Percentiles rank a stretch among this genome's conserved stretches.
Evolutionary conservation across 2,329 filamentous ascomycete species (phyloP).

Genomic region (Aspergillus sp.): DNA sequence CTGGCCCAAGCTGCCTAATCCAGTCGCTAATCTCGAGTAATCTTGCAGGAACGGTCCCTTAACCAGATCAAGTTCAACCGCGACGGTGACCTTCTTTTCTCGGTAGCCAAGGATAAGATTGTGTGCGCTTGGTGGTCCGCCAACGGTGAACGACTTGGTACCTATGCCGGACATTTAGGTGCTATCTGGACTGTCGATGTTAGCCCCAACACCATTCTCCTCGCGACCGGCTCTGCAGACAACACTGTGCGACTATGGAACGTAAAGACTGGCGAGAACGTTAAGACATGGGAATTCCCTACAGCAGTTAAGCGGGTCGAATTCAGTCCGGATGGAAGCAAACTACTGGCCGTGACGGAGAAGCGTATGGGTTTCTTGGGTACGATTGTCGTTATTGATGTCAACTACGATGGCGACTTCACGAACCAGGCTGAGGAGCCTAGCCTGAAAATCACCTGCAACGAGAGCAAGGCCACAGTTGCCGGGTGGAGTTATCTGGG

Average conservation of each 20-base stretch:
- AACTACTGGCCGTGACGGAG: slow-evolving; percentile 91
- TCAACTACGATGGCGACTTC: slow-evolving; percentile 73
- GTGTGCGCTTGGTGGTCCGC: slow-evolving; percentile 96
- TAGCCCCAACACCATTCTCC: slow-evolving; percentile 84
- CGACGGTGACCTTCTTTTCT: slow-evolving; percentile 97
- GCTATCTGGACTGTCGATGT: slow-evolving; percentile 99
- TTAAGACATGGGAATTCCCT: slow-evolving; percentile 97
- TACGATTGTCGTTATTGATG: slow-evolving; percentile 89
- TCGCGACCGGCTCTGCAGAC: slow-evolving; percentile 94
- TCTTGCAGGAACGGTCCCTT: slow-evolving; percentile 74
- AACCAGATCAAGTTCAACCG: slow-evolving; percentile 94
- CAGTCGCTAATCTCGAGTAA: slow-evolving; percentile 3
- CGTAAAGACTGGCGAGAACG: slow-evolving; percentile 82
- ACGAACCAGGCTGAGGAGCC: slow-evolving; percentile 84
- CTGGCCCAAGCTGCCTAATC: background rate
- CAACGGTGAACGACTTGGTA: slow-evolving; percentile 96
- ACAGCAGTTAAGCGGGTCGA: slow-evolving; percentile 97
- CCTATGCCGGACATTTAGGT: slow-evolving; percentile 95
- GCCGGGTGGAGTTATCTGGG: slow-evolving; percentile 93
- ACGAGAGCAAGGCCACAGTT: slow-evolving; percentile 95
- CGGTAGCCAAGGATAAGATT: slow-evolving; percentile 91
- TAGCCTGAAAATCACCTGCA: slow-evolving; percentile 82
- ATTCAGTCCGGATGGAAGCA: slow-evolving; percentile 90
- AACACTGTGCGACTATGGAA: slow-evolving; percentile 99
- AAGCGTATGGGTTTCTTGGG: slow-evolving; percentile 97